Conservation (phyloP, 768 basidiomycete species). For the Glaciozyma antarctica region DNA sequence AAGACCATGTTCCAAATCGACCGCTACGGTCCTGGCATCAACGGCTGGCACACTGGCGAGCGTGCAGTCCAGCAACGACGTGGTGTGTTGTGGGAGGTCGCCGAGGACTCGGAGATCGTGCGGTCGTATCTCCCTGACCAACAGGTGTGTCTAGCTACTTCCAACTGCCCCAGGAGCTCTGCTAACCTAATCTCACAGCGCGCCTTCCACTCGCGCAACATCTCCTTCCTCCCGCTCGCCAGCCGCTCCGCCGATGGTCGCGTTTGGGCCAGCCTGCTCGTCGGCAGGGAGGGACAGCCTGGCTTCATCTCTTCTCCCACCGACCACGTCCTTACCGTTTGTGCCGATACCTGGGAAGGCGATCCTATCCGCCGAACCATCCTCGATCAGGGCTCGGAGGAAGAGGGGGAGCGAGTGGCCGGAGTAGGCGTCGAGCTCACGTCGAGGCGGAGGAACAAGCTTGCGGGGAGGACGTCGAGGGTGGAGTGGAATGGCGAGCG, state of each 20-base stretch:
- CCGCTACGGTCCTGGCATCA: no score
- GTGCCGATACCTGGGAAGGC: neutral
- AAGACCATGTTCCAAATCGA: no score
- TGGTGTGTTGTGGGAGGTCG: no score
- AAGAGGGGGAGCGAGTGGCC: neutral
- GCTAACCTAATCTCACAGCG: neutral
- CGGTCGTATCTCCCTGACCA: no score
- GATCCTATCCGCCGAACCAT: neutral
- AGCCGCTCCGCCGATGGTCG: neutral
- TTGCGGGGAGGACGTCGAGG: conserved; percentile 3
- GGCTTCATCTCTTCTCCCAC: neutral
- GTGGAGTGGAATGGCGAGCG: neutral
- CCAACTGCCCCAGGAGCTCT: no score
- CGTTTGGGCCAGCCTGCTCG: conserved; percentile 1
- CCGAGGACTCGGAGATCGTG: no score
- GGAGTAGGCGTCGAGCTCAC: conserved; percentile 13
- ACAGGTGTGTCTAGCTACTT: no score
- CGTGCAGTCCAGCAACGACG: no score
- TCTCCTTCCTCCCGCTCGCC: conserved; percentile 3
- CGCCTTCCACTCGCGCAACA: neutral
- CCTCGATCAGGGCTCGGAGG: neutral
- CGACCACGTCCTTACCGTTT: neutral
- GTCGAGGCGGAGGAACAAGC: conserved; percentile 13
- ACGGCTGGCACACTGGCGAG: no score
- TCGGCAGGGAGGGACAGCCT: neutral